phyloP scores from a whole-genome alignment of 2,329 filamentous ascomycete genomes.

The Endocalyx cinctus region DNA sequence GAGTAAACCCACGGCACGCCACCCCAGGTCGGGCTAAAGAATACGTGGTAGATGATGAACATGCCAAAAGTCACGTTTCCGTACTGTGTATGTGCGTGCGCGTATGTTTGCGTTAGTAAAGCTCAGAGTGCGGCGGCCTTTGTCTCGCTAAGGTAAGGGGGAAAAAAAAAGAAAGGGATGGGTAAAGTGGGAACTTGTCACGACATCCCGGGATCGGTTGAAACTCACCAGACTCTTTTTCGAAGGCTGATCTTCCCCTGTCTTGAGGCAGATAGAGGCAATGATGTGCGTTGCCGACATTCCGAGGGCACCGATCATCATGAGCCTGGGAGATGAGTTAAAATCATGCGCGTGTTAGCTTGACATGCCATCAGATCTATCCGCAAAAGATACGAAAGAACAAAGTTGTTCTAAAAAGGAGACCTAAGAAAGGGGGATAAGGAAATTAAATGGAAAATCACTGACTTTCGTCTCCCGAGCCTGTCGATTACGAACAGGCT shows the following conservation, averaged over 20 bases:
- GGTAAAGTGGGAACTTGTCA: no score
- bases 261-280: conserved; percentile 30
- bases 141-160: no score
- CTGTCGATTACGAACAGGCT: conserved; percentile 36
- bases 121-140: no score
- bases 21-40: conserved; percentile 35
- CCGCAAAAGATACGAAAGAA: background rate
- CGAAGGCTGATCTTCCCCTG: conserved; percentile 25
- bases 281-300: conserved; percentile 34
- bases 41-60: conserved; percentile 38
- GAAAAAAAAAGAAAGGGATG: no score
- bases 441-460: background rate
- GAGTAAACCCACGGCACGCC: conserved; percentile 38
- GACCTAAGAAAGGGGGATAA: no score
- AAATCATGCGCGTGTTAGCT: no score
- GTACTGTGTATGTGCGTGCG: conserved; percentile 21
- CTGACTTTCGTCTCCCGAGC: conserved; percentile 34
- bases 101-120: no score
- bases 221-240: conserved; percentile 20
- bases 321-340: conserved; percentile 31
- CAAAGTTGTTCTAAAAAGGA: background rate
- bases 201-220: no score
- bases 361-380: conserved; percentile 1
- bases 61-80: conserved; percentile 36
- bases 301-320: conserved; percentile 32